Conservation (phyloP, 2,329 filamentous ascomycete species). For the Aureobasidium uvarum region DNA sequence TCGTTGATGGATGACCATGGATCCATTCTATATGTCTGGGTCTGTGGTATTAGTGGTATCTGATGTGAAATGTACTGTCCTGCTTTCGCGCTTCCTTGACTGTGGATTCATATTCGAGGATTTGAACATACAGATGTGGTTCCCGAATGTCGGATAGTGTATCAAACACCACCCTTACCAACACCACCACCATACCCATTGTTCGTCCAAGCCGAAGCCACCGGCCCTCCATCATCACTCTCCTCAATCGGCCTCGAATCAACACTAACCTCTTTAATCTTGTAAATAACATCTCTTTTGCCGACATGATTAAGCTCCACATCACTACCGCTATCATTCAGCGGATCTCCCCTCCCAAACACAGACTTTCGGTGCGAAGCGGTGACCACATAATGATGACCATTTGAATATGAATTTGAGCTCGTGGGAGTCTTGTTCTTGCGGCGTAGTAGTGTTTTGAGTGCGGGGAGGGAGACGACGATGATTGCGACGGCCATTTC, state of each 20-base stretch:
- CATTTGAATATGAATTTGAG: not conserved
- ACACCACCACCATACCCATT: not conserved
- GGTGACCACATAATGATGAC: not conserved
- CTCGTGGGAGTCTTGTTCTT: not conserved
- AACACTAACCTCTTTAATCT: conserved; percentile 15
- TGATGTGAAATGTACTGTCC: not conserved
- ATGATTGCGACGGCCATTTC: conserved; percentile 16
- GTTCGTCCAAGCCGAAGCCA: conserved; percentile 2
- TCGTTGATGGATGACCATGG: not conserved
- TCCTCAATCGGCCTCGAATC: conserved; percentile 13
- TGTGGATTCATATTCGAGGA: not conserved
- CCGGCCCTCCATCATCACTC: not conserved
- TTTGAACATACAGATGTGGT: no score
- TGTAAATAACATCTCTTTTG: conserved; percentile 4
- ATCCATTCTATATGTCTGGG: not conserved
- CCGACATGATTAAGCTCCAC: conserved; percentile 9
- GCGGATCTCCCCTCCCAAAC: not conserved
- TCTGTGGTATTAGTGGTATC: not conserved
- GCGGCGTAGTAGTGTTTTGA: not conserved
- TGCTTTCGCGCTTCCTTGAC: not conserved
- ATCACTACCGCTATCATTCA: conserved; percentile 1
- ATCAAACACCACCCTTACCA: not conserved
- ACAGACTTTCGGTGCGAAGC: not conserved
- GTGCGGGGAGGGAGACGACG: conserved; percentile 11
- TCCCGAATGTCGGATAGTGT: not conserved